Conservation (phyloP, 2,329 filamentous ascomycete genomes). For the Ophiostoma himal-ulmi region DNA sequence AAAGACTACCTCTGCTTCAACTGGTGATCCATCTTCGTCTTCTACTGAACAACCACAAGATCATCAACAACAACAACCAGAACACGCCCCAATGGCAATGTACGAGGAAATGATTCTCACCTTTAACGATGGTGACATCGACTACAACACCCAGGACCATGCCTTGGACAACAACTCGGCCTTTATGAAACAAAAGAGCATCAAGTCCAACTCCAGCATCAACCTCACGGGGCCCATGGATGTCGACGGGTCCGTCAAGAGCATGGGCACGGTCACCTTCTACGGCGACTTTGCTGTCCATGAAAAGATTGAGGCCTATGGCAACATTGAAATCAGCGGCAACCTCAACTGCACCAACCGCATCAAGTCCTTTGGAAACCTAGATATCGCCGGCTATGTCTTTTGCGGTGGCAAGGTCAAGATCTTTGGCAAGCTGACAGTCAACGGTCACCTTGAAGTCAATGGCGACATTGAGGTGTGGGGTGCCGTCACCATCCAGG, state of each 20-base stretch:
- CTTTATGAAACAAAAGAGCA: slow-evolving; percentile 32
- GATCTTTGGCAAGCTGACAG: slow-evolving; percentile 42
- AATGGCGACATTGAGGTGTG: slow-evolving; percentile 42
- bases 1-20: neutral
- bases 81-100: neutral
- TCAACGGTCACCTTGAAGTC: slow-evolving; percentile 40
- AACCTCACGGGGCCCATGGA: slow-evolving; percentile 42
- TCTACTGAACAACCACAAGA: neutral
- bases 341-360: slow-evolving; percentile 35
- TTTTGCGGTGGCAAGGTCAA: slow-evolving; percentile 39
- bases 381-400: slow-evolving; percentile 38
- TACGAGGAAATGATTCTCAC: slow-evolving; percentile 24
- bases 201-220: slow-evolving; percentile 40
- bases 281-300: slow-evolving; percentile 41
- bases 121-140: slow-evolving; percentile 23
- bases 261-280: slow-evolving; percentile 41
- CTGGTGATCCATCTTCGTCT: neutral
- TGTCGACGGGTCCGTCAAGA: slow-evolving; percentile 43
- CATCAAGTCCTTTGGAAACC: slow-evolving; percentile 45
- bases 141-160: slow-evolving; percentile 23
- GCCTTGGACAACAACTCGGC: neutral
- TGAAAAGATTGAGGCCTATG: slow-evolving; percentile 44
- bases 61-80: neutral
- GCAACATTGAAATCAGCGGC: slow-evolving; percentile 39
- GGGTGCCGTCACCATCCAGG: slow-evolving; percentile 42